Conservation (phyloP, 1,139 yeast species). For the Candida sp. region DNA sequence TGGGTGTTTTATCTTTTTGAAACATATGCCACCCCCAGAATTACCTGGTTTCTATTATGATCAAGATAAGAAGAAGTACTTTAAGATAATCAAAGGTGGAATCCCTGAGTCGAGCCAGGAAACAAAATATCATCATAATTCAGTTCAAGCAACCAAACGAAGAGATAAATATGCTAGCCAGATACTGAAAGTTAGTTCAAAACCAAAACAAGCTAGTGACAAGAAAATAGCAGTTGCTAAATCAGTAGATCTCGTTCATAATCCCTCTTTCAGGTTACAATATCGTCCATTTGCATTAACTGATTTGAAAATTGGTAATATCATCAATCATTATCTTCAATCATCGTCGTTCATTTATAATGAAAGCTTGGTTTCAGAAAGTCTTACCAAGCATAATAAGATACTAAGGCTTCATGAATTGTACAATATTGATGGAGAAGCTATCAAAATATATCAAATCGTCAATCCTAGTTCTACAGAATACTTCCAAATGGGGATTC, state of each 20-base stretch:
- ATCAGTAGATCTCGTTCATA: not conserved
- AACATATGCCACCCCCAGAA: conserved; percentile 9
- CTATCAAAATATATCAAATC: not conserved
- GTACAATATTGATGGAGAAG: not conserved
- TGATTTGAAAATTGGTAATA: not conserved
- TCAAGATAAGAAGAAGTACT: conserved; percentile 37
- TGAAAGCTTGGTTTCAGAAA: not conserved
- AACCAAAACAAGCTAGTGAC: conserved; percentile 1
- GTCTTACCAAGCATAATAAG: not conserved
- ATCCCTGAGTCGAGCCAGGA: conserved; percentile 7
- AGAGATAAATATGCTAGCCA: conserved; percentile 8
- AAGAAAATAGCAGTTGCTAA: not conserved
- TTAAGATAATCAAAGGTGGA: conserved; percentile 41
- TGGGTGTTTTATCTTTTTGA: not conserved
- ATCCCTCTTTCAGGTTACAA: not conserved
- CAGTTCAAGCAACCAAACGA: conserved; percentile 28
- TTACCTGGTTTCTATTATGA: conserved; percentile 52
- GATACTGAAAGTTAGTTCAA: conserved; percentile 14
- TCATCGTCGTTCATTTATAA: not conserved
- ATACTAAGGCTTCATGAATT: not conserved
- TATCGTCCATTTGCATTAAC: not conserved
- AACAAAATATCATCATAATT: conserved; percentile 31
- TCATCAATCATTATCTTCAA: not conserved
- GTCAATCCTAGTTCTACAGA: not conserved
- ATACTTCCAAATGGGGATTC: not conserved